Evolutionary conservation across 208 protist species (phyloP).

Genomic region (Trypanosoma melophagium): DNA sequence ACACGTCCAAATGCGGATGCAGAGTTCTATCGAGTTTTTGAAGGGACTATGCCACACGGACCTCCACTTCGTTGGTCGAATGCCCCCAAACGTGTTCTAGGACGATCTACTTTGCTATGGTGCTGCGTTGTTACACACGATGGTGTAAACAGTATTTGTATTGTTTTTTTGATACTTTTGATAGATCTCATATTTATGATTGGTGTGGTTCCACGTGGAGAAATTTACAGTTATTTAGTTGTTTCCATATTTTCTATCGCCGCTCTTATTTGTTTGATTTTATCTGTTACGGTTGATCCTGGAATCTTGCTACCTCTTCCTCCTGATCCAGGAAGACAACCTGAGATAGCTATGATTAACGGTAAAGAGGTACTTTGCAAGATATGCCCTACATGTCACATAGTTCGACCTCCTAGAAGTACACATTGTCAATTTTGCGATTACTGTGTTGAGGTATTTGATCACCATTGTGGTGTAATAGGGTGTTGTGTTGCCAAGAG

Average conservation of each 20-base stretch:
- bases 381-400: conserved; percentile 81
- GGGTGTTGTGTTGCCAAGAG: conserved; percentile 79
- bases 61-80: background rate
- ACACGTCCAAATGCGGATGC: background rate
- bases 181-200: conserved; percentile 41
- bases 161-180: conserved; percentile 41
- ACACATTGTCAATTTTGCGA: conserved; percentile 81
- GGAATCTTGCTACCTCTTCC: conserved; percentile 67
- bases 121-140: conserved; percentile 51
- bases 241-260: conserved; percentile 30
- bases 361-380: conserved; percentile 50
- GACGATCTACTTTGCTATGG: conserved; percentile 33
- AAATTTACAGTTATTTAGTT: conserved; percentile 53
- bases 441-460: conserved; percentile 84
- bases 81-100: conserved; percentile 49
- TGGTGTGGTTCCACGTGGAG: conserved; percentile 46
- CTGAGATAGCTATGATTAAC: conserved; percentile 33
- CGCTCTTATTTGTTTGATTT: conserved; percentile 49
- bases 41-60: background rate
- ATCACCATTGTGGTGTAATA: conserved; percentile 83
- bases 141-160: conserved; percentile 38
- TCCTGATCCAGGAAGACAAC: conserved; percentile 9
- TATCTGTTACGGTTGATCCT: conserved; percentile 65
- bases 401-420: conserved; percentile 73
- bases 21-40: background rate